Percentiles rank a stretch among this genome's conserved stretches.
phyloP scores from a whole-genome alignment of 352 stramenopile genomes.

The Pythium sukuiense region DNA sequence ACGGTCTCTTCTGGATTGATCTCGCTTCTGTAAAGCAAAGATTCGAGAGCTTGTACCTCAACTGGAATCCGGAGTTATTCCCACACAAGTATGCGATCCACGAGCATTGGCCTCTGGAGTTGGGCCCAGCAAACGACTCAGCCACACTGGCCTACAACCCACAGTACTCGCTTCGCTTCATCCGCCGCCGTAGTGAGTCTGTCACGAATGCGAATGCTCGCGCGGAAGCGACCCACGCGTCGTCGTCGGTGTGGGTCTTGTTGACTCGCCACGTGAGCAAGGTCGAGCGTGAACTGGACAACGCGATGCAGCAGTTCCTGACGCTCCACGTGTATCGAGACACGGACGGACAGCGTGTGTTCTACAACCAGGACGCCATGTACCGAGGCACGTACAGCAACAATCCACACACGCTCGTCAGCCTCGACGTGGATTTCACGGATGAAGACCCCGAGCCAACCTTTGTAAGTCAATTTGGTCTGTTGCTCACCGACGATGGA shows the following conservation, averaged over 20 bases:
- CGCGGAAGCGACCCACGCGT: slow-evolving; percentile 14
- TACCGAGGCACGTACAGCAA: slow-evolving; percentile 90
- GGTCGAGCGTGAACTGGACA: slow-evolving; percentile 64
- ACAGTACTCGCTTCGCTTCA: slow-evolving; percentile 91
- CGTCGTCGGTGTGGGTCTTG: slow-evolving; percentile 89
- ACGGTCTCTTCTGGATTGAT: slow-evolving; percentile 97
- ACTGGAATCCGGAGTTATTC: slow-evolving; percentile 95
- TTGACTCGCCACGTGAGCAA: slow-evolving; percentile 91
- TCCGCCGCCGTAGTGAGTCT: slow-evolving; percentile 29
- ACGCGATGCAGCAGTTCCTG: slow-evolving; percentile 72
- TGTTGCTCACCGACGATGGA: not conserved
- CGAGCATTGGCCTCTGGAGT: slow-evolving; percentile 79
- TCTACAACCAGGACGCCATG: slow-evolving; percentile 81
- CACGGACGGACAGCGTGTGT: slow-evolving; percentile 64
- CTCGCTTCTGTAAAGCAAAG: slow-evolving; percentile 92
- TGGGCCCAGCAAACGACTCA: slow-evolving; percentile 87
- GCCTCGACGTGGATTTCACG: slow-evolving; percentile 71
- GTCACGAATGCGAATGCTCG: slow-evolving; percentile 9
- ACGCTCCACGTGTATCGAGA: slow-evolving; percentile 90
- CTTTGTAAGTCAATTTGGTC: slow-evolving; percentile 37
- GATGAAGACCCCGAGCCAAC: slow-evolving; percentile 44
- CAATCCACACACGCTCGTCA: slow-evolving; percentile 91
- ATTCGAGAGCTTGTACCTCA: slow-evolving; percentile 94
- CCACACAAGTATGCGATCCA: slow-evolving; percentile 76
- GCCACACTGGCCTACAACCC: slow-evolving; percentile 93